Evolutionary conservation across 768 basidiomycete genomes (phyloP), one percentile per base, ranked within the genome.

Genomic region (Kwoniella dejecticola): DNA sequence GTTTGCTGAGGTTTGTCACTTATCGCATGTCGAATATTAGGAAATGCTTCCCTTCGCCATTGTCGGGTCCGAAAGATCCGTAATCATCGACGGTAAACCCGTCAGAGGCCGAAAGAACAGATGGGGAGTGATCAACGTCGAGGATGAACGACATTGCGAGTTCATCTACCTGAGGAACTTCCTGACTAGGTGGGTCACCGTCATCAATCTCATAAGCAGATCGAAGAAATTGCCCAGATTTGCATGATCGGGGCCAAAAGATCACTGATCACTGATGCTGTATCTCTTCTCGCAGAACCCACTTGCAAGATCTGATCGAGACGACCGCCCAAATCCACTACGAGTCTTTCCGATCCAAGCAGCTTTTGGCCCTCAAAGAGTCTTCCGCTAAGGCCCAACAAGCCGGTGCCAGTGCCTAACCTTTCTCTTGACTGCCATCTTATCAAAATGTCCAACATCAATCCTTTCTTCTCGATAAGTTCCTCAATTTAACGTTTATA

Each of bases 261-360:
- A n/a, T n/a, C n/a, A n/a, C n/a, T n/a, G n/a, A n/a, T n/a, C 21
- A 8, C 11, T 38, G 30, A 41, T 30, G 12, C 29, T 11, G 1
- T 1, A 42, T 19, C 38, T 47, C n/a, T 26, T 19, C 40, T 23
- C 13, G 47, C 62, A 89, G 94, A 81, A 95, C 95, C 29, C 96
- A 99, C 81, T 80, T 99, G 76, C 95, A 99, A 80, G 95, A 98
- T 76, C 82, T 99, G 77, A 99, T 99, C 77, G 95, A 99, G 83
- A 96, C 95, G 57, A 98, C 96, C 10, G 93, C 96, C 11, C 90
- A 94, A 80, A 96, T 95, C 79, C 95, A 99, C 82, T 99, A 98
- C 79, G 95, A 99, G 83, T 92, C 94, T 8, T 99, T 99, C 91
- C 87, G 95, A 67, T 95, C 92, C 71, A 97, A 97, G 83, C 95